Conservation (phyloP, 192 early-diverging fungal species). For the Backusella macrospora region DNA sequence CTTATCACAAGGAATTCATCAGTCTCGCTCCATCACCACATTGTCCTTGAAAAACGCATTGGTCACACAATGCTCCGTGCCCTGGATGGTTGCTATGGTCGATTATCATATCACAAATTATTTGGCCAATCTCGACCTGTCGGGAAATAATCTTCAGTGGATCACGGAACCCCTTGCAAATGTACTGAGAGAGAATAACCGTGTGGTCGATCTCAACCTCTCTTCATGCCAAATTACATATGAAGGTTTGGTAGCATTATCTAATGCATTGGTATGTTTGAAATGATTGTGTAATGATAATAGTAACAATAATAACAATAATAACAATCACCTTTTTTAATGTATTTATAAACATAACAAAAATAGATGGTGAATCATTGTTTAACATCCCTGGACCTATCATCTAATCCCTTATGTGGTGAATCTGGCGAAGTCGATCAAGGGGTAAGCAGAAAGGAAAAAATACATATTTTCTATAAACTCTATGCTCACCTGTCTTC, state of each 20-base stretch:
- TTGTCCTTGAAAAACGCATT: slow-evolving; percentile 49
- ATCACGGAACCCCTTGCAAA: neutral
- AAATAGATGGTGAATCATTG: slow-evolving; percentile 16
- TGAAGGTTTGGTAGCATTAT: slow-evolving; percentile 43
- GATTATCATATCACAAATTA: slow-evolving; percentile 16
- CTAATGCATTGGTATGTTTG: slow-evolving; percentile 49
- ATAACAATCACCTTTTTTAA: no score
- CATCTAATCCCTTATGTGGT: slow-evolving; percentile 16
- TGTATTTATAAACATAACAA: neutral
- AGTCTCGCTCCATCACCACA: slow-evolving; percentile 43
- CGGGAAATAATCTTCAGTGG: slow-evolving; percentile 10
- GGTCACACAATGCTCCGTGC: slow-evolving; percentile 46
- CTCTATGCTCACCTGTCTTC: neutral
- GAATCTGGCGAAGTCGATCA: slow-evolving; percentile 27
- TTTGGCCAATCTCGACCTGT: slow-evolving; percentile 7
- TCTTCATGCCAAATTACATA: slow-evolving; percentile 48
- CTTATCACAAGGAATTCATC: slow-evolving; percentile 46
- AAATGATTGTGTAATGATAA: neutral
- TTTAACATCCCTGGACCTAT: slow-evolving; percentile 22
- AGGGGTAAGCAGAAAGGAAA: slow-evolving; percentile 15
- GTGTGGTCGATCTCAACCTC: slow-evolving; percentile 15
- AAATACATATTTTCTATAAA: neutral
- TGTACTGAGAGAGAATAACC: neutral
- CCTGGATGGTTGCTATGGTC: slow-evolving; percentile 54
- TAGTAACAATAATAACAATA: neutral